Evolutionary conservation across 1,284 basidiomycete species (phyloP).

Genomic region (Leccinum subspadiceum): DNA sequence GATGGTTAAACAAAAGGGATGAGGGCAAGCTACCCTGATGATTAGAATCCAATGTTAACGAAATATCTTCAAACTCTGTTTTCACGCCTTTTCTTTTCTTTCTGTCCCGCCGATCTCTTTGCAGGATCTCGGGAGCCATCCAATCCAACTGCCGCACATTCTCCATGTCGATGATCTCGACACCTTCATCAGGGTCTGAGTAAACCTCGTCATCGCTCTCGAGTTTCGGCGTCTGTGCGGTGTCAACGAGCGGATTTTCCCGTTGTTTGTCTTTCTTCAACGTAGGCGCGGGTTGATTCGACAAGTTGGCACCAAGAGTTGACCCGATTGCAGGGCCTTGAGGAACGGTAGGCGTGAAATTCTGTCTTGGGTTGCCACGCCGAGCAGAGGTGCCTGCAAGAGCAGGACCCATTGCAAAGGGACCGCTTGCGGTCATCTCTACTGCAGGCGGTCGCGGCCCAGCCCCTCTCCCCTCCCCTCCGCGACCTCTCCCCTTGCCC

Average conservation of each 20-base stretch:
- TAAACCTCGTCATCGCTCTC: constrained; percentile 67
- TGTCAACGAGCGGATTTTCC: constrained; percentile 31
- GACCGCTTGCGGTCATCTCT: constrained; percentile 81
- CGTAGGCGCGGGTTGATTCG: constrained; percentile 40
- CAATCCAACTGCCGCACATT: constrained; percentile 80
- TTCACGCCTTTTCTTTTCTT: constrained; percentile 44
- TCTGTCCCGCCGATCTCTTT: constrained; percentile 48
- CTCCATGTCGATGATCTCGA: constrained; percentile 88
- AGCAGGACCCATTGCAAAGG: constrained; percentile 80
- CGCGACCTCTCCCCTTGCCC: constrained; percentile 49
- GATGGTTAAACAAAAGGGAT: not conserved
- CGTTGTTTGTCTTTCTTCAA: constrained; percentile 41
- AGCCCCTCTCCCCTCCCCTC: constrained; percentile 44
- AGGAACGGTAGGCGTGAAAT: constrained; percentile 47
- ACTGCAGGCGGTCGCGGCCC: constrained; percentile 46
- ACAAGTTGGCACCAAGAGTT: constrained; percentile 49
- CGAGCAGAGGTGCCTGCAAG: constrained; percentile 55
- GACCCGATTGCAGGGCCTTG: constrained; percentile 36
- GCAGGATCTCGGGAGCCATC: constrained; percentile 83
- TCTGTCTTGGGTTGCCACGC: constrained; percentile 51
- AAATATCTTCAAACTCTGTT: constrained; percentile 45
- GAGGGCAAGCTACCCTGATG: constrained; percentile 34
- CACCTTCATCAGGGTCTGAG: constrained; percentile 86
- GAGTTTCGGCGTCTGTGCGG: constrained; percentile 29
- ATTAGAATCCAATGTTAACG: constrained; percentile 25